Percentiles rank a stretch among this genome's conserved stretches.
Conservation (phyloP, 805 yeast species). For the Pichia membranifaciens region DNA sequence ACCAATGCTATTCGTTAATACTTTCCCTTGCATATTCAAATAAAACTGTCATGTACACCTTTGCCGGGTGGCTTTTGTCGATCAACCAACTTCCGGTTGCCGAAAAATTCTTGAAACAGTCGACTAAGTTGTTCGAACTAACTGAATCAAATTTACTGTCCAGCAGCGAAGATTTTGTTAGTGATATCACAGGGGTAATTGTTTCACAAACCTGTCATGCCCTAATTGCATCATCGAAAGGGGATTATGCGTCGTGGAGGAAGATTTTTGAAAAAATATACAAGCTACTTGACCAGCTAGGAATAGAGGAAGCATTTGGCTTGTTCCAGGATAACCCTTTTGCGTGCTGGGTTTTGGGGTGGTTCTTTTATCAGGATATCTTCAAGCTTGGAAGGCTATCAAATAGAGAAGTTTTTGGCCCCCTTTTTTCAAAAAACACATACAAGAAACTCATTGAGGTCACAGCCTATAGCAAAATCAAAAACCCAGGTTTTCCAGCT, state of each 20-base stretch:
- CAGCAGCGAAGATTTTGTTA: neutral
- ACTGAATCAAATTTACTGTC: neutral
- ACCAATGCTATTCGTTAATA: conserved; percentile 1
- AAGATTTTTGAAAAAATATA: conserved; percentile 1
- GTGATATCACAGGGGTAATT: neutral
- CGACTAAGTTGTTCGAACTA: neutral
- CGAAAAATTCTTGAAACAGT: neutral
- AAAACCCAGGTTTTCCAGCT: neutral
- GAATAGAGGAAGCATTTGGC: neutral
- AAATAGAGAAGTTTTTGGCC: neutral
- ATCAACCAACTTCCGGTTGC: neutral
- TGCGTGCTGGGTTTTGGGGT: neutral
- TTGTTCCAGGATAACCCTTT: neutral
- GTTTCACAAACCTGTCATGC: conserved; percentile 1
- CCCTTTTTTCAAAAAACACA: conserved; percentile 1
- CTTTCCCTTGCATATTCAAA: conserved; percentile 3
- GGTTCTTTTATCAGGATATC: conserved; percentile 7
- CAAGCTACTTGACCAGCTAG: neutral
- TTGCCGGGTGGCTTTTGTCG: conserved; percentile 6
- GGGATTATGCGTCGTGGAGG: neutral
- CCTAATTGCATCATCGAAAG: neutral
- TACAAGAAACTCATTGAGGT: neutral
- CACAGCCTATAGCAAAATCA: neutral
- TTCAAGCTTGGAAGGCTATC: neutral
- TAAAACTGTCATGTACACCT: conserved; percentile 2